Percentiles rank a stretch among this genome's conserved stretches.
Evolutionary conservation across 2,329 filamentous ascomycete genomes (phyloP).

Genomic region (Amylocarpus encephaloides): DNA sequence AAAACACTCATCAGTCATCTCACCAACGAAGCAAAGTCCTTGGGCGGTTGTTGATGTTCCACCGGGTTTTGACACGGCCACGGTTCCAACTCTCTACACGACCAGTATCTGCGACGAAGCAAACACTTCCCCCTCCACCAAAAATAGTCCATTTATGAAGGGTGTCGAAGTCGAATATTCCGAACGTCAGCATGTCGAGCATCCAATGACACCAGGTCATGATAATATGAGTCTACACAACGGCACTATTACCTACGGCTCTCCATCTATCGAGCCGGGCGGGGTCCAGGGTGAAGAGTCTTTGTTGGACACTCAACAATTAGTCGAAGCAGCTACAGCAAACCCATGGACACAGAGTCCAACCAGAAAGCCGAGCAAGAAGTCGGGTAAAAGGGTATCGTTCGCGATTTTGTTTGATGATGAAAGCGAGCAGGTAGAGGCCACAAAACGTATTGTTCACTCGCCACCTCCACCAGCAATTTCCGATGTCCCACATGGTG

Average conservation of each 20-base stretch:
- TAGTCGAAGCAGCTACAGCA: slow-evolving; percentile 18
- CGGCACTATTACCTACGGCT: slow-evolving; percentile 19
- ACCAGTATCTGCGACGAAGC: neutral
- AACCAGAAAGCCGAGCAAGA: slow-evolving; percentile 11
- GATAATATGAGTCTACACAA: slow-evolving; percentile 19
- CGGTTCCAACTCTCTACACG: neutral
- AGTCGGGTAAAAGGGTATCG: slow-evolving; percentile 26
- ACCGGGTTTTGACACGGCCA: neutral
- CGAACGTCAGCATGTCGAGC: slow-evolving; percentile 16
- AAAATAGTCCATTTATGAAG: neutral
- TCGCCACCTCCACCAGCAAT: slow-evolving; percentile 21
- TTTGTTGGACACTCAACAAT: slow-evolving; percentile 19
- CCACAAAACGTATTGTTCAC: neutral
- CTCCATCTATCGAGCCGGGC: neutral
- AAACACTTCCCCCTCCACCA: neutral
- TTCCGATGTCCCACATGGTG: slow-evolving; percentile 10
- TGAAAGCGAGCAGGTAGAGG: neutral
- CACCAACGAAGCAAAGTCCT: slow-evolving; percentile 5
- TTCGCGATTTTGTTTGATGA: slow-evolving; percentile 20
- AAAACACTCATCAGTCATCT: slow-evolving; percentile 1
- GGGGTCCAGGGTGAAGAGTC: neutral
- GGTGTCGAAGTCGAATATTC: neutral
- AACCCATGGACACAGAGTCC: slow-evolving; percentile 26
- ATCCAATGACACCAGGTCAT: slow-evolving; percentile 11
- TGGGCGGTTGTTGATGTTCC: slow-evolving; percentile 1